Percentiles rank a stretch among this genome's conserved stretches.
phyloP scores from a whole-genome alignment of 768 basidiomycete species.

The Candolleomyces eurysporus region DNA sequence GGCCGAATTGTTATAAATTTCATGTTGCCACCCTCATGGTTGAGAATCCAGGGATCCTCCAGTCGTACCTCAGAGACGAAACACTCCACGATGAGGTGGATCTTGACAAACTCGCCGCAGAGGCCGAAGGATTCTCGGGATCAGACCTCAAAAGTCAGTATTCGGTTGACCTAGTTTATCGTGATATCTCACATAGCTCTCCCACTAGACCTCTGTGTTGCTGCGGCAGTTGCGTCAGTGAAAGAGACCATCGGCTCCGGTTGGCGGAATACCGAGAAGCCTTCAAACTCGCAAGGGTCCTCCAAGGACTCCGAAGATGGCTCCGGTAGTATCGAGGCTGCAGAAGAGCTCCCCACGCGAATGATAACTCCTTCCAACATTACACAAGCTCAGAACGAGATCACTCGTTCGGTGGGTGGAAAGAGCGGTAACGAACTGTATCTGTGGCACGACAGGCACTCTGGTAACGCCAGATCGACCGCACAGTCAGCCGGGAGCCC shows the following conservation, averaged over 20 bases:
- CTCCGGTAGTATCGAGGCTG: neutral
- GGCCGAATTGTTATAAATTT: neutral
- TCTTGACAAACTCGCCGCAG: constrained; percentile 5
- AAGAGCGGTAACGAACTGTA: neutral
- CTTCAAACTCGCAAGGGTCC: neutral
- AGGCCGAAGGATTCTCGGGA: constrained; percentile 8
- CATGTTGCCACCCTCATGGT: neutral
- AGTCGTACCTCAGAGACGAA: constrained; percentile 5
- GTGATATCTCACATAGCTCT: too few species aligned
- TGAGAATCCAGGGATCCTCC: neutral
- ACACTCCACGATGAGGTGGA: constrained; percentile 7
- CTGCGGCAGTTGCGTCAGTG: constrained; percentile 7
- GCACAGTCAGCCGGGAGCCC: too few species aligned
- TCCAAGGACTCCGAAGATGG: neutral
- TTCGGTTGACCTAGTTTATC: neutral
- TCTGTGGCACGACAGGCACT: neutral
- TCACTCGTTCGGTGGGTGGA: neutral
- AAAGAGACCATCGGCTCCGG: constrained; percentile 5
- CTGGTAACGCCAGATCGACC: neutral
- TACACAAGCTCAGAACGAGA: neutral
- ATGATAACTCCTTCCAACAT: neutral
- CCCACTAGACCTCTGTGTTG: constrained; percentile 4
- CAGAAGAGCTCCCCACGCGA: neutral
- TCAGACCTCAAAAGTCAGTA: constrained; percentile 16
- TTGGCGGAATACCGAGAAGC: neutral